phyloP scores from a whole-genome alignment of 2,329 filamentous ascomycete genomes.

The Podosphaera xanthii region DNA sequence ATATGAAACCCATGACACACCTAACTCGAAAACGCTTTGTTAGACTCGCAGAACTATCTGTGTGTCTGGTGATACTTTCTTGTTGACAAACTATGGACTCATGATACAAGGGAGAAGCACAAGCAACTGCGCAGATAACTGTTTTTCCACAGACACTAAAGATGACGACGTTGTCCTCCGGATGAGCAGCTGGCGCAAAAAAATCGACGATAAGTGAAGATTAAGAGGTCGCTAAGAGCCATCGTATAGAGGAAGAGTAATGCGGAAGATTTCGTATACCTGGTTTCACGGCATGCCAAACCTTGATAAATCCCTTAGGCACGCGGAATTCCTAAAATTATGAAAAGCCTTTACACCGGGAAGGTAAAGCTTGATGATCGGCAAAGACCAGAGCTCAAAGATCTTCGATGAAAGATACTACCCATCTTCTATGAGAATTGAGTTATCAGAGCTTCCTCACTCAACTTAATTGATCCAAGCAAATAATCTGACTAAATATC shows the following conservation, averaged over 20 bases:
- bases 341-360: neutral
- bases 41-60: neutral
- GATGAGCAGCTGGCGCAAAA: too few species aligned
- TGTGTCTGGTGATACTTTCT: neutral
- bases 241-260: too few species aligned
- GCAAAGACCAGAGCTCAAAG: neutral
- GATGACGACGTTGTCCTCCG: too few species aligned
- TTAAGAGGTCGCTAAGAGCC: too few species aligned
- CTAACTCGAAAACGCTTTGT: neutral
- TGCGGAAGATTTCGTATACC: too few species aligned
- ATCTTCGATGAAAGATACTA: neutral
- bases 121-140: too few species aligned
- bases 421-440: neutral
- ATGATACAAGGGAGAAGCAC: too few species aligned
- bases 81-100: too few species aligned
- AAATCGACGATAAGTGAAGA: too few species aligned
- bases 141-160: too few species aligned
- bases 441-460: neutral
- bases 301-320: neutral
- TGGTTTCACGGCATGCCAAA: too few species aligned
- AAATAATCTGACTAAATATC: too few species aligned
- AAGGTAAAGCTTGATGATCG: neutral
- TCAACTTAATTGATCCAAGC: neutral
- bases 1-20: neutral
- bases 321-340: neutral